Evolutionary conservation across 768 basidiomycete species (phyloP).

Genomic region (Auricularia sp.): DNA sequence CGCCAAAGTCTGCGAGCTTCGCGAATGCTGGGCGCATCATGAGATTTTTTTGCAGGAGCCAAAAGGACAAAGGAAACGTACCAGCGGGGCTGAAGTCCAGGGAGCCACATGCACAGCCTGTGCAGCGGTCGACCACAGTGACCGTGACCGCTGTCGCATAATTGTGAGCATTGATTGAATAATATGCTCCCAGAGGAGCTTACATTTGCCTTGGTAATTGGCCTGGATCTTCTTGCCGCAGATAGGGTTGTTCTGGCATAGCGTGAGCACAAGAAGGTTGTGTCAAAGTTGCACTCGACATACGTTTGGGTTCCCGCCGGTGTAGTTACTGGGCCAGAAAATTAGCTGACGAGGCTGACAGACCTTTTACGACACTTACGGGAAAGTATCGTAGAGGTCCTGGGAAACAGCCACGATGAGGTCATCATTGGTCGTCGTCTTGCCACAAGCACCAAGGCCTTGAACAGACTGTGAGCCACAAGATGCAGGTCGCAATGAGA

Average conservation of each 20-base stretch:
- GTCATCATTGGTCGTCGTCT: slow-evolving; percentile 40
- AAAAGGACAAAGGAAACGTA: too few relatives aligned
- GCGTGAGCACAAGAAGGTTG: neutral
- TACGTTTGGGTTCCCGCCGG: slow-evolving; percentile 52
- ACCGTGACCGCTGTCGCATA: slow-evolving; percentile 28
- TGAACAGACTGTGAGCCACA: too few relatives aligned
- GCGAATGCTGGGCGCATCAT: slow-evolving; percentile 33
- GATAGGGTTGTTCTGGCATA: slow-evolving; percentile 44
- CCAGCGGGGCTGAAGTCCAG: slow-evolving; percentile 42
- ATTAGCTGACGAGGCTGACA: neutral
- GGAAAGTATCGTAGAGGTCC: slow-evolving; percentile 48
- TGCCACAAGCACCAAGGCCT: slow-evolving; percentile 51
- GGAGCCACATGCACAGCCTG: slow-evolving; percentile 37
- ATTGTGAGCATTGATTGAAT: slow-evolving; percentile 38
- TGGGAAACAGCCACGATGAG: slow-evolving; percentile 50
- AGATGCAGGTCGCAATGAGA: too few relatives aligned
- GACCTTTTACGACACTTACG: slow-evolving; percentile 30
- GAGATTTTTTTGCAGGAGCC: too few relatives aligned
- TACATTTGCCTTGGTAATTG: slow-evolving; percentile 16
- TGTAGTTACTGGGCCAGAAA: slow-evolving; percentile 36
- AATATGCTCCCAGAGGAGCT: too few relatives aligned
- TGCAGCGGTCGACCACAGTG: slow-evolving; percentile 53
- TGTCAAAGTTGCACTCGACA: neutral
- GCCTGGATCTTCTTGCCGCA: slow-evolving; percentile 41
- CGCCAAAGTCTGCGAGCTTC: slow-evolving; percentile 28